Conservation (phyloP, 2,329 filamentous ascomycete genomes). For the Truncatella angustata region DNA sequence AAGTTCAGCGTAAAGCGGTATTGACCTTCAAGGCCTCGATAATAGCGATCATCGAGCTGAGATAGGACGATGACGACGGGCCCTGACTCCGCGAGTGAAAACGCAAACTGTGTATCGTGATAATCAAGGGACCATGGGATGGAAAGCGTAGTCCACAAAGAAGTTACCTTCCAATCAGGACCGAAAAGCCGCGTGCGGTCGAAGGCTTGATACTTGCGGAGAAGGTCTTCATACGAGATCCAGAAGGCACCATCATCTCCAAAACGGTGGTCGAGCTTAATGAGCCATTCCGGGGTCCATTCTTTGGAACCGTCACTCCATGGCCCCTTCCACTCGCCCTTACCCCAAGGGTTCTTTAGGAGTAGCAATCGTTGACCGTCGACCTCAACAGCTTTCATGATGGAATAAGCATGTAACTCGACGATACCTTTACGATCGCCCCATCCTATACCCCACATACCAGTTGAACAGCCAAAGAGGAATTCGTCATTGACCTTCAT, state of each 20-base stretch:
- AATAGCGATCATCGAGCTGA: constrained; percentile 58
- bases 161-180: constrained; percentile 49
- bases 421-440: constrained; percentile 32
- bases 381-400: constrained; percentile 57
- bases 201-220: constrained; percentile 51
- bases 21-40: constrained; percentile 55
- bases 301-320: constrained; percentile 74
- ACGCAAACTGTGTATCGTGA: constrained; percentile 52
- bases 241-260: constrained; percentile 62
- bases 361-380: constrained; percentile 50
- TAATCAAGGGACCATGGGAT: constrained; percentile 58
- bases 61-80: constrained; percentile 55
- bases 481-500: constrained; percentile 67
- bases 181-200: constrained; percentile 59
- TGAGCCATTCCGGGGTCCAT: constrained; percentile 73
- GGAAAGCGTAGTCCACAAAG: constrained; percentile 47
- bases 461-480: constrained; percentile 54
- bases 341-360: constrained; percentile 67
- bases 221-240: constrained; percentile 44
- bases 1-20: constrained; percentile 54
- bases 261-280: constrained; percentile 62
- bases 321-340: constrained; percentile 68
- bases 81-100: constrained; percentile 46
- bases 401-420: constrained; percentile 58
- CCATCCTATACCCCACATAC: constrained; percentile 28